These are phyloP conservation scores for Backusella psychrophila DNA, from an alignment of 192 early-diverging fungal genomes.

Conservation along the genomic window DNA sequence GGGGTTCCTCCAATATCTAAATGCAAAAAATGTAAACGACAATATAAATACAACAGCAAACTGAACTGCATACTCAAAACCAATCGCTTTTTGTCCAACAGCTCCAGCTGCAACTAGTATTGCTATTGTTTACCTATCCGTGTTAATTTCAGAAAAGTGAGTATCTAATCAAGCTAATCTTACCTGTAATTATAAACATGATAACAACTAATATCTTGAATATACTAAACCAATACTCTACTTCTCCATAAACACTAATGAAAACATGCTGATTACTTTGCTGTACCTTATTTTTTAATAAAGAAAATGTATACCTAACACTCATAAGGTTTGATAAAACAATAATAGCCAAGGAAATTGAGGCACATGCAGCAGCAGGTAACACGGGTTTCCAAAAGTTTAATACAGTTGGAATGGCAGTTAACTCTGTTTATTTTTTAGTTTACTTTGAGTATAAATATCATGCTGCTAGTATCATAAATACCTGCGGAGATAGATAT, in stretches of 20 bases:
- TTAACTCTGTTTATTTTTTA: slow-evolving; percentile 47
- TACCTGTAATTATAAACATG: slow-evolving; percentile 70
- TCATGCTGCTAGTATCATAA: neutral
- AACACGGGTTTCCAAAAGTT: slow-evolving; percentile 54
- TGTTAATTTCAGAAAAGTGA: neutral
- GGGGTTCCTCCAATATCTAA: slow-evolving; percentile 64
- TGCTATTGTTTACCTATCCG: neutral
- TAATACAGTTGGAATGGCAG: slow-evolving; percentile 80
- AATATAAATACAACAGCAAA: neutral
- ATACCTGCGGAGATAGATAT: slow-evolving; percentile 23
- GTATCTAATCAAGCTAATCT: neutral
- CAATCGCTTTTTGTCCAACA: slow-evolving; percentile 48
- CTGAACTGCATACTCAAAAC: slow-evolving; percentile 30
- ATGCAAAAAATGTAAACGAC: neutral
- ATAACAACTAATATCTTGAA: slow-evolving; percentile 80
- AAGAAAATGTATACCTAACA: slow-evolving; percentile 26
- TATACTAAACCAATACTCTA: slow-evolving; percentile 77
- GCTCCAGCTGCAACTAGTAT: slow-evolving; percentile 63
- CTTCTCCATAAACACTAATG: slow-evolving; percentile 77
- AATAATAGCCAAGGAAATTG: slow-evolving; percentile 58
- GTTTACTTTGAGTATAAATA: neutral
- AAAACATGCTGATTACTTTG: neutral
- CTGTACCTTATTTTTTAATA: neutral
- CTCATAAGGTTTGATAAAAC: slow-evolving; percentile 60
- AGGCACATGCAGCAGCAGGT: slow-evolving; percentile 40